phyloP scores from a whole-genome alignment of 352 stramenopile genomes.

The Aphanomyces astaci region DNA sequence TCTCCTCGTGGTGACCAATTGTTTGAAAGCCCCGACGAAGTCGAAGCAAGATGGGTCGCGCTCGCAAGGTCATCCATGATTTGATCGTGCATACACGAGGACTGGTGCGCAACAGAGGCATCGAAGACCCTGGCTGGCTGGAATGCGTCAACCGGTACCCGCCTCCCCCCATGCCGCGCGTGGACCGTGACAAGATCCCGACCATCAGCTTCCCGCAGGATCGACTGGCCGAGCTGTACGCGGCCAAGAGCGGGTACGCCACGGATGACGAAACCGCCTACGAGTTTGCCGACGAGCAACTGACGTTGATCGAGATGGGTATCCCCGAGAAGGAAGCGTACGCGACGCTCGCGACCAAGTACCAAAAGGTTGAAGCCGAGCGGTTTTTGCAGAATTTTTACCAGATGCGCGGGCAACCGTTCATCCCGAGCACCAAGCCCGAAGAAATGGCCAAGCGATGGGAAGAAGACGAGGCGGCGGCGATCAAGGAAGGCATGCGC shows the following conservation, averaged over 20 bases:
- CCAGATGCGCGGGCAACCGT: conserved; percentile 68
- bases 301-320: conserved; percentile 77
- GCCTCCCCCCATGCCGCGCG: conserved; percentile 56
- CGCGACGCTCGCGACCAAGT: conserved; percentile 75
- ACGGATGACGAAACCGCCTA: conserved; percentile 74
- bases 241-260: conserved; percentile 52
- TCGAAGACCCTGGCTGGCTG: conserved; percentile 62
- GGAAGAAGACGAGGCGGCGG: conserved; percentile 66
- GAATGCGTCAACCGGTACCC: conserved; percentile 68
- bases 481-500: conserved; percentile 80
- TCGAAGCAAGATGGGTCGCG: conserved; percentile 53
- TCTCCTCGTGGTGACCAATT: not conserved
- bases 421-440: conserved; percentile 66
- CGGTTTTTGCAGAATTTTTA: conserved; percentile 79
- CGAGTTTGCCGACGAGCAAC: conserved; percentile 80
- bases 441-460: conserved; percentile 74
- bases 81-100: conserved; percentile 75
- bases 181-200: conserved; percentile 65
- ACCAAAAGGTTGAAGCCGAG: conserved; percentile 71
- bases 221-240: conserved; percentile 73
- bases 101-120: conserved; percentile 68
- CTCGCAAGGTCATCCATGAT: conserved; percentile 64
- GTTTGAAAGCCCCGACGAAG: conserved; percentile 13
- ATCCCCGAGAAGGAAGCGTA: conserved; percentile 73
- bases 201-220: conserved; percentile 81